Percentiles rank a stretch among this genome's conserved stretches.
phyloP scores from a whole-genome alignment of 768 basidiomycete species.

The Russula ochroleuca region DNA sequence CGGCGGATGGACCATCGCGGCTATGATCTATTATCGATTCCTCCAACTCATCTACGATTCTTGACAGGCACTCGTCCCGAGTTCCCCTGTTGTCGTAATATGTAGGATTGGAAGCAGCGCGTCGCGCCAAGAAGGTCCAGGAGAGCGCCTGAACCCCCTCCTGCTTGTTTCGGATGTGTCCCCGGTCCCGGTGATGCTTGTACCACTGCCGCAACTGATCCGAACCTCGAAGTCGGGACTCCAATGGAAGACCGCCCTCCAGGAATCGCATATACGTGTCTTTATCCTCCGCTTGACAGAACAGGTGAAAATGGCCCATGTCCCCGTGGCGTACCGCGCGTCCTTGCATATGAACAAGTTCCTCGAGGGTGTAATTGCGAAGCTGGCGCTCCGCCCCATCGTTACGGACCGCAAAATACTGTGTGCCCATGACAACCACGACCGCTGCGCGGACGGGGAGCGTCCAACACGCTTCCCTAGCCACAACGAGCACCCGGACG shows the following conservation, averaged over 20 bases:
- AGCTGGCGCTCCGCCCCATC: slow-evolving; percentile 59
- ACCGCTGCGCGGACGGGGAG: slow-evolving; percentile 77
- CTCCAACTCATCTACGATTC: slow-evolving; percentile 58
- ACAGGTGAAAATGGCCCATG: slow-evolving; percentile 70
- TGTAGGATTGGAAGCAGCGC: slow-evolving; percentile 73
- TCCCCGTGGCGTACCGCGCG: slow-evolving; percentile 57
- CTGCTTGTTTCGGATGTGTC: slow-evolving; percentile 49
- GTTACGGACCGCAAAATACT: slow-evolving; percentile 57
- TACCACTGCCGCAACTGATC: slow-evolving; percentile 49
- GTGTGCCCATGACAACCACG: slow-evolving; percentile 90
- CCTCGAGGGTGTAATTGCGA: slow-evolving; percentile 73
- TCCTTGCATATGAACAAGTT: slow-evolving; percentile 90
- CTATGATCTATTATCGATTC: slow-evolving; percentile 11
- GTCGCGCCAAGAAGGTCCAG: slow-evolving; percentile 72
- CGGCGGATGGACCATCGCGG: slow-evolving; percentile 15
- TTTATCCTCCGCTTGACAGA: slow-evolving; percentile 84
- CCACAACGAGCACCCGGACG: slow-evolving; percentile 73
- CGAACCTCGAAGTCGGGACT: slow-evolving; percentile 66
- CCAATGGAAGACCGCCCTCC: slow-evolving; percentile 83
- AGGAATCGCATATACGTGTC: slow-evolving; percentile 81
- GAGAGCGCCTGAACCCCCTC: slow-evolving; percentile 72
- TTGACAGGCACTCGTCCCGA: slow-evolving; percentile 57
- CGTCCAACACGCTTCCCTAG: slow-evolving; percentile 83
- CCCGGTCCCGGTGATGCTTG: slow-evolving; percentile 37
- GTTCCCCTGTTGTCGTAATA: slow-evolving; percentile 66